Percentiles rank a stretch among this genome's conserved stretches.
phyloP scores from a whole-genome alignment of 1,284 basidiomycete species.

The Mycena citricolor region DNA sequence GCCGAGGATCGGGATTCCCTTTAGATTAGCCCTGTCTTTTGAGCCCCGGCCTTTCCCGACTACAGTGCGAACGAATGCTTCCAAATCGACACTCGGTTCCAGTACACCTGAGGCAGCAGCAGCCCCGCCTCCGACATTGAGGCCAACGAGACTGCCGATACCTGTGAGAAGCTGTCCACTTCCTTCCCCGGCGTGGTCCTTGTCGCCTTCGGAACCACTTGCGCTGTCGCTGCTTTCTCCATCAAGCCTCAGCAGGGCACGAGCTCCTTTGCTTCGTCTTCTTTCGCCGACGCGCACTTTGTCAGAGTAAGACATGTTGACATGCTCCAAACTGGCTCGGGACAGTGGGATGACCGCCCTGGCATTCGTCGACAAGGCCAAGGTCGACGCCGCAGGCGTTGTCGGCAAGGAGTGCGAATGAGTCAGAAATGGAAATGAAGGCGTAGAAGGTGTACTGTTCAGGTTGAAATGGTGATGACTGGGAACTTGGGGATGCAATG shows the following conservation, averaged over 20 bases:
- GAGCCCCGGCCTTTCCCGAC: conserved; percentile 27
- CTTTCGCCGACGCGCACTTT: conserved; percentile 52
- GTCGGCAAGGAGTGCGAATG: conserved; percentile 12
- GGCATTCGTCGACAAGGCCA: conserved; percentile 11
- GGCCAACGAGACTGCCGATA: conserved; percentile 36
- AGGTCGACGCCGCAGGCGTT: conserved; percentile 12
- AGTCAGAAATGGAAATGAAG: conserved; percentile 16
- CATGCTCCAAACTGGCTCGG: conserved; percentile 35
- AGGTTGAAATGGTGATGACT: conserved; percentile 17
- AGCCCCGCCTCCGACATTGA: conserved; percentile 35
- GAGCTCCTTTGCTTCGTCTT: conserved; percentile 60
- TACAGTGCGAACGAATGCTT: conserved; percentile 33
- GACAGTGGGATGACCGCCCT: conserved; percentile 10
- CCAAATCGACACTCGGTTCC: conserved; percentile 48
- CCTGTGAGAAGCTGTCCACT: conserved; percentile 37
- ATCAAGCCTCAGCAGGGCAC: conserved; percentile 33
- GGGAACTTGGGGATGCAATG: conserved; percentile 33
- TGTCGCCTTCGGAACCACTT: conserved; percentile 28
- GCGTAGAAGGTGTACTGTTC: conserved; percentile 20
- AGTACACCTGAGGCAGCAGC: conserved; percentile 37
- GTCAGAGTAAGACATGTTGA: conserved; percentile 53
- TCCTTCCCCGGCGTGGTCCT: conserved; percentile 20
- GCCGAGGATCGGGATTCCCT: conserved; percentile 9
- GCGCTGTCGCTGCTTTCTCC: conserved; percentile 29
- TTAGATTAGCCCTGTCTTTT: conserved; percentile 25